Evolutionary conservation across 805 yeast species (phyloP).

Genomic region (Lipomyces spencermartinsiae): DNA sequence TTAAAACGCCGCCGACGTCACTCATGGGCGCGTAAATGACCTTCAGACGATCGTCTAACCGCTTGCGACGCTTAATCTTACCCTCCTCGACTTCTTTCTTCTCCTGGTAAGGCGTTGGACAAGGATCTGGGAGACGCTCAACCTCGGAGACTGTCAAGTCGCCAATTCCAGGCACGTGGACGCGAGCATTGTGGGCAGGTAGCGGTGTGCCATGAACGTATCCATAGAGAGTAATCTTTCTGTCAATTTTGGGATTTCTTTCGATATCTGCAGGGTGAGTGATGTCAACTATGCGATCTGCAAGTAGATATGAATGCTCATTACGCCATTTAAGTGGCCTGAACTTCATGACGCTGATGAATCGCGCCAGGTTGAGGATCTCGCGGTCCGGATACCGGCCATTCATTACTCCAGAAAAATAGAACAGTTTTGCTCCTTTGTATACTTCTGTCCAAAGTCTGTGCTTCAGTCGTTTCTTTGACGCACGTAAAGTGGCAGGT

Average conservation of each 20-base stretch:
- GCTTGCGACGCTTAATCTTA: slow-evolving; percentile 70
- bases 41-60: slow-evolving; percentile 93
- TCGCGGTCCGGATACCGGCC: slow-evolving; percentile 99
- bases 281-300: slow-evolving; percentile 90
- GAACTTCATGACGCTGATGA: slow-evolving; percentile 96
- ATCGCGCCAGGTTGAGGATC: slow-evolving; percentile 85
- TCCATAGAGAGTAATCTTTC: slow-evolving; percentile 91
- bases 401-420: slow-evolving; percentile 91
- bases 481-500: slow-evolving; percentile 84
- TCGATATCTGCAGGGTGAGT: slow-evolving; percentile 89
- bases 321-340: slow-evolving; percentile 99
- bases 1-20: slow-evolving; percentile 97
- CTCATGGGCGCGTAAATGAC: slow-evolving; percentile 99
- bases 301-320: slow-evolving; percentile 92
- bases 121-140: slow-evolving; percentile 96
- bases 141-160: slow-evolving; percentile 77
- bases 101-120: slow-evolving; percentile 95
- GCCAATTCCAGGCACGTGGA: slow-evolving; percentile 96
- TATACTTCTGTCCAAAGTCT: slow-evolving; percentile 99
- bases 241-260: slow-evolving; percentile 78
- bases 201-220: slow-evolving; percentile 93
- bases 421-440: slow-evolving; percentile 95
- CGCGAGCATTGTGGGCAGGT: slow-evolving; percentile 67
- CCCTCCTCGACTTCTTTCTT: slow-evolving; percentile 82
- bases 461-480: slow-evolving; percentile 89